Base-by-base conservation (phyloP, 257 asterid species). In the Mentha longifolia region DNA sequence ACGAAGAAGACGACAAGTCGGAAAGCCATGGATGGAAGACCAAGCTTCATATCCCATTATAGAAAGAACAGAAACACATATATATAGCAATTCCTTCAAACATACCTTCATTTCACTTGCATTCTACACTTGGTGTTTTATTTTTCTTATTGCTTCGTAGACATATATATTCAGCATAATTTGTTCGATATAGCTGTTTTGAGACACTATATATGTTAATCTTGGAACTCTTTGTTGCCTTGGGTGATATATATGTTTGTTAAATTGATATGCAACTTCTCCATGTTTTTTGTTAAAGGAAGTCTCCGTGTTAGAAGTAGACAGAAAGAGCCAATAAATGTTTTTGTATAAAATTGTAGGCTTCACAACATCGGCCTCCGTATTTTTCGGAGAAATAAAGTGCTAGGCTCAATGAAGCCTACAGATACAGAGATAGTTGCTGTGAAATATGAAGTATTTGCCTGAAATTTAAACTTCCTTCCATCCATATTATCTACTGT, bases 1-100 rank as follows among this genome's bases (percentile, higher is more conserved):
- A 79, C 12, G 83, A 82, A 5, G 85, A 79, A 37, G 88, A 75
- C 52, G 74, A 72, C 6, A 82, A 79, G 39, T 35, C 39, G 9
- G 39, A 35, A 35, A 35, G 8, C 39, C 39, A 42, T 42, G 47
- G 47, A 42, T 78, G 80, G 85, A 87, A 74, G 35, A 65, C 69
- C 35, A 47, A 51, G 71, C 67, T 37, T 61, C 30, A 17, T 14
- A 9, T 9, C 15, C 31, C 9, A 35, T 7, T 35, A 61, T 37
- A 17, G 39, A 16, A 61, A 11, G 30, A 9, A 25, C 62, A 56
- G 17, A 28, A 55, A 49, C 9, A 10, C 19, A 51, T 13, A n/a
- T 13, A 49, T 49, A 49, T n/a, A 49, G 4, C 25, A 49, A 49
- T n/a, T 17, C 7, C 22, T 15, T n/a, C 22, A 15, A 47, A 47